Base-by-base conservation (phyloP, 2,329 filamentous ascomycete genomes). In the Colletotrichum sp. region DNA sequence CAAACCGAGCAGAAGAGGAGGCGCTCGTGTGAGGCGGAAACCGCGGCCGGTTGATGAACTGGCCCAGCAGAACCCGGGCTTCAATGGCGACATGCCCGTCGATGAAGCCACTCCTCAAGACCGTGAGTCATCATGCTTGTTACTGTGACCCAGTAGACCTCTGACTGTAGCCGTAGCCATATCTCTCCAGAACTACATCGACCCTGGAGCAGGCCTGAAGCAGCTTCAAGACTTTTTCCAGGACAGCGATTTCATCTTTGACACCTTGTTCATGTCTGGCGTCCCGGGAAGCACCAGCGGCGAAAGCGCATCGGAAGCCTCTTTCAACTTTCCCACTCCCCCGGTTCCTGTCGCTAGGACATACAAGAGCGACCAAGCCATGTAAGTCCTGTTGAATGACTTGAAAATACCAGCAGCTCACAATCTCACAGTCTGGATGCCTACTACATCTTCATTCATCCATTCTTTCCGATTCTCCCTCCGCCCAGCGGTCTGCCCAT, bases 391-490 rank as follows among this genome's bases (percentile, higher is more conserved):
- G 32, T 66, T 39, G 32, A 6, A 12, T 39, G 16, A 6, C 30
- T 12, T 21, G 13, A 32, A 24, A 24, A 7, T 28, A 16, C 8
- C 18, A 65, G 72, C 59, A 16, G 69, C 70, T 34, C 34, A 24
- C 18, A 3, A 6, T 18, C 5, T 5, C 30, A 9, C 21, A 83
- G 80, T 63, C 81, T 89, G 24, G 86, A 88, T 73, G 88, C 87
- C 6, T 90, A 90, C 79, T 90, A 90, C 76, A 84, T 87, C 71
- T 90, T 86, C 84, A 87, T 90, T 71, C 88, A 90, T 75, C 85
- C 87, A 1, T 90, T 85, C 74, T 86, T 90, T 21, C 88, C 88
- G 5, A 88, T 90, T 44, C 79, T 90, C 4, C 88, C 88, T 15
- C 82, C 88, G 4, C 87, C 88, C 7, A 81, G 81, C 24, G 76